These are phyloP conservation scores for Starmerella sirachaensis DNA, from an alignment of 805 yeast genomes.

Conservation along the genomic window DNA sequence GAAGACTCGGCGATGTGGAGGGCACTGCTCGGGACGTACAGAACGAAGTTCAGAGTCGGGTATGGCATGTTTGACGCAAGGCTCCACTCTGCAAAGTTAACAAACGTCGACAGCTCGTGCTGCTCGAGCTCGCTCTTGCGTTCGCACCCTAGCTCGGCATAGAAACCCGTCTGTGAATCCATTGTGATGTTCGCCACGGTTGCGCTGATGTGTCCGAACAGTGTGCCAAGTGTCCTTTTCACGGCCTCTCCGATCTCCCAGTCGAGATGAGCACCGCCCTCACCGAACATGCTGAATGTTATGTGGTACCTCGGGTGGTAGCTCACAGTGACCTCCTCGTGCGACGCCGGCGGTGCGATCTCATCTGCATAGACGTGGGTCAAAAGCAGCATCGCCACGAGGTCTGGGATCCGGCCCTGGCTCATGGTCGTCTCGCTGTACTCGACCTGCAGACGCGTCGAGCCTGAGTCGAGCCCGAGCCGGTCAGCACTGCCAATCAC, in stretches of 20 bases:
- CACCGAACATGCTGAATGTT: conserved; percentile 63
- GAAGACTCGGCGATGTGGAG: conserved; percentile 35
- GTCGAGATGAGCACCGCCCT: conserved; percentile 41
- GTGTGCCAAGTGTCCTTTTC: conserved; percentile 39
- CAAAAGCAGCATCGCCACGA: conserved; percentile 41
- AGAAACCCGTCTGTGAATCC: conserved; percentile 68
- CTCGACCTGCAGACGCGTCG: conserved; percentile 32
- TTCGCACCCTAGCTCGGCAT: conserved; percentile 32
- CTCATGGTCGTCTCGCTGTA: conserved; percentile 38
- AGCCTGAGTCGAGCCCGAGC: conserved; percentile 34
- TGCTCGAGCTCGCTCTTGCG: conserved; percentile 31
- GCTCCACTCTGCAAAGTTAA: conserved; percentile 81
- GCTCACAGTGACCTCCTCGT: conserved; percentile 29
- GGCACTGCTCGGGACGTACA: conserved; percentile 53
- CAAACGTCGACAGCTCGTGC: conserved; percentile 55
- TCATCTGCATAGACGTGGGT: conserved; percentile 37
- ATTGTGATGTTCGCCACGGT: conserved; percentile 59
- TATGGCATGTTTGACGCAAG: conserved; percentile 43
- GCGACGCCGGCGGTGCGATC: not conserved
- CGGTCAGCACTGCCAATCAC: conserved; percentile 33
- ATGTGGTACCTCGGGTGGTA: conserved; percentile 59
- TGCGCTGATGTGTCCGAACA: conserved; percentile 39
- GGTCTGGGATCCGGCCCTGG: conserved; percentile 51
- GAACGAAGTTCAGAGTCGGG: conserved; percentile 60
- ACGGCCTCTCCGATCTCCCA: conserved; percentile 64